These are phyloP conservation scores for Puccinia triticina DNA, from an alignment of 1,284 basidiomycete genomes.

Conservation along the genomic window DNA sequence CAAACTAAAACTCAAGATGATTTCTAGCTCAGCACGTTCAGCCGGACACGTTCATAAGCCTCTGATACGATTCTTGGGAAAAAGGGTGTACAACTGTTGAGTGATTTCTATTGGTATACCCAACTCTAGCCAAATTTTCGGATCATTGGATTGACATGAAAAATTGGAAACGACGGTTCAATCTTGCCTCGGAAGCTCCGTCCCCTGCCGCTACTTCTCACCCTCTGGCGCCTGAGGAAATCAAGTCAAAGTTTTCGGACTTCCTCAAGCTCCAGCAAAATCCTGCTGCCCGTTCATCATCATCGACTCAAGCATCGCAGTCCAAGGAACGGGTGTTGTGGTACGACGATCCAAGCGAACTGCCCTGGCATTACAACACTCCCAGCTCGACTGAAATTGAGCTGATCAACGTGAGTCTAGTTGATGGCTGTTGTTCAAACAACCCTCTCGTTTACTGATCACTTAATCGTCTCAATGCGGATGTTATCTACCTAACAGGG, in stretches of 20 bases:
- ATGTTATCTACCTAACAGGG: not conserved
- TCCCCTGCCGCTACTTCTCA: constrained; percentile 27
- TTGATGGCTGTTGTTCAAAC: not conserved
- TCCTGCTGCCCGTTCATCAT: constrained; percentile 2
- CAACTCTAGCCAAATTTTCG: not conserved
- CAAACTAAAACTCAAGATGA: constrained; percentile 17
- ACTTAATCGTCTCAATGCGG: not conserved
- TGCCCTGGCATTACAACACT: constrained; percentile 28
- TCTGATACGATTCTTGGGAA: constrained; percentile 45
- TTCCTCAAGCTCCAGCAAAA: constrained; percentile 36
- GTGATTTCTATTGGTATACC: not conserved
- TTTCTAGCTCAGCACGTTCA: not conserved
- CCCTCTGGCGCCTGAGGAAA: constrained; percentile 43
- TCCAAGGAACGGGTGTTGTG: constrained; percentile 24
- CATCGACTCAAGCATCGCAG: constrained; percentile 11
- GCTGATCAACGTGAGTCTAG: constrained; percentile 40
- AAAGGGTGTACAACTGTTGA: constrained; percentile 41
- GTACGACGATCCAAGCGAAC: constrained; percentile 41
- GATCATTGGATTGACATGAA: not conserved
- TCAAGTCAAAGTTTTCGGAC: constrained; percentile 35
- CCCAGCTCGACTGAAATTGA: constrained; percentile 33
- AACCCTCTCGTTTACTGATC: not conserved
- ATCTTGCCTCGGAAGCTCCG: not conserved
- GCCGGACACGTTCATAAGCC: constrained; percentile 47
- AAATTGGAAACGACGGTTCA: not conserved